Conservation (phyloP, 192 early-diverging fungal genomes). For the Linnemannia elongata region DNA sequence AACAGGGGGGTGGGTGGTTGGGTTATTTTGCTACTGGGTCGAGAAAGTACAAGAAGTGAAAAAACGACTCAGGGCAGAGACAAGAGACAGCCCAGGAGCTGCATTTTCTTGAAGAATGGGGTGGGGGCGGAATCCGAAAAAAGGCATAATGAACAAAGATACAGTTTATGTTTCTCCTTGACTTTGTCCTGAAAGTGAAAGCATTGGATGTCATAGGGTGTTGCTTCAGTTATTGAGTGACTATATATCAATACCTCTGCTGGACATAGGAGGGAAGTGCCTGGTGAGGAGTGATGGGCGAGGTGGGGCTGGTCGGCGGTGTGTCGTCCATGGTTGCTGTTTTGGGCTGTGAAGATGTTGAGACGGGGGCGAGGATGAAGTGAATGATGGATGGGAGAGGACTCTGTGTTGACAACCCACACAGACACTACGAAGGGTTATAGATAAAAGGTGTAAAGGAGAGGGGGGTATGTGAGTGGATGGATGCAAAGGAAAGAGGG, state of each 20-base stretch:
- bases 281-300: slow-evolving; percentile 37
- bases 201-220: neutral
- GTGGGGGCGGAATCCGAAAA: neutral
- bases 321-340: slow-evolving; percentile 25
- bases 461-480: neutral
- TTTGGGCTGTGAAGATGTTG: neutral
- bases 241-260: slow-evolving; percentile 5
- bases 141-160: neutral
- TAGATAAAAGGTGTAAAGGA: neutral
- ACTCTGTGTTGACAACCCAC: neutral
- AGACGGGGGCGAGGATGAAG: slow-evolving; percentile 27
- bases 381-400: slow-evolving; percentile 7
- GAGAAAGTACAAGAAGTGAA: neutral
- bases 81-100: neutral
- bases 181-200: neutral
- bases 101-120: neutral
- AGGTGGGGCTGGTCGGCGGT: slow-evolving; percentile 34
- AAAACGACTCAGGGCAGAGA: neutral
- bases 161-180: neutral
- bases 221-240: neutral
- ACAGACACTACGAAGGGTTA: neutral
- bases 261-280: slow-evolving; percentile 22
- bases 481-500: neutral
- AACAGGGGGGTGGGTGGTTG: neutral
- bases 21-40: neutral